Percentiles rank a stretch among this genome's conserved stretches.
Evolutionary conservation across 2,329 filamentous ascomycete species (phyloP).

Genomic region (Incumbomyces delicatus): DNA sequence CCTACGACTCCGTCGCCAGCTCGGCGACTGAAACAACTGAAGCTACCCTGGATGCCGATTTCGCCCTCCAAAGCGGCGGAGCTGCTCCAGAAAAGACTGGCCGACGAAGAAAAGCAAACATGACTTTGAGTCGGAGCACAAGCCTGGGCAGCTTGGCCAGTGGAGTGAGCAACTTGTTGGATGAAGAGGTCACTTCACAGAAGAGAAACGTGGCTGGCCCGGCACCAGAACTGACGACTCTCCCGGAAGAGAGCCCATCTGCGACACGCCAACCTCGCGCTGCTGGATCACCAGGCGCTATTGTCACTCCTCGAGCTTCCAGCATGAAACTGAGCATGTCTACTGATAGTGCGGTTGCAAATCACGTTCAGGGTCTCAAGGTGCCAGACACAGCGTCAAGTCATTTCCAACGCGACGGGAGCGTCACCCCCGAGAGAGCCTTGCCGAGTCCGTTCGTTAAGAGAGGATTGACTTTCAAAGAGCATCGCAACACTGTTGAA

Average conservation of each 20-base stretch:
- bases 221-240: constrained; percentile 38
- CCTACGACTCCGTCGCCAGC: constrained; percentile 46
- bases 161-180: constrained; percentile 49
- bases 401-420: constrained; percentile 69
- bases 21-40: constrained; percentile 58
- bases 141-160: constrained; percentile 88
- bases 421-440: constrained; percentile 51
- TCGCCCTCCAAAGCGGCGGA: constrained; percentile 71
- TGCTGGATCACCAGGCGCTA: constrained; percentile 28
- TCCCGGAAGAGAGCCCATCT: constrained; percentile 47
- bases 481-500: constrained; percentile 96
- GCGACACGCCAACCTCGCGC: constrained; percentile 22
- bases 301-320: constrained; percentile 63
- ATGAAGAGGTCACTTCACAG: constrained; percentile 35
- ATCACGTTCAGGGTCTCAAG: constrained; percentile 80
- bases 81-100: constrained; percentile 46
- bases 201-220: constrained; percentile 33
- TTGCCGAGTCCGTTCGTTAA: constrained; percentile 37
- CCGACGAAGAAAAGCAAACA: constrained; percentile 29
- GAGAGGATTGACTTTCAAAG: constrained; percentile 76
- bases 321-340: constrained; percentile 50
- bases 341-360: constrained; percentile 79
- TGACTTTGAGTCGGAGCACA: constrained; percentile 59
- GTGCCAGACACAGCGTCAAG: constrained; percentile 80
- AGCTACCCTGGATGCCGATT: constrained; percentile 65